phyloP scores from a whole-genome alignment of 2,329 filamentous ascomycete genomes.

The Metarhizium humberi region DNA sequence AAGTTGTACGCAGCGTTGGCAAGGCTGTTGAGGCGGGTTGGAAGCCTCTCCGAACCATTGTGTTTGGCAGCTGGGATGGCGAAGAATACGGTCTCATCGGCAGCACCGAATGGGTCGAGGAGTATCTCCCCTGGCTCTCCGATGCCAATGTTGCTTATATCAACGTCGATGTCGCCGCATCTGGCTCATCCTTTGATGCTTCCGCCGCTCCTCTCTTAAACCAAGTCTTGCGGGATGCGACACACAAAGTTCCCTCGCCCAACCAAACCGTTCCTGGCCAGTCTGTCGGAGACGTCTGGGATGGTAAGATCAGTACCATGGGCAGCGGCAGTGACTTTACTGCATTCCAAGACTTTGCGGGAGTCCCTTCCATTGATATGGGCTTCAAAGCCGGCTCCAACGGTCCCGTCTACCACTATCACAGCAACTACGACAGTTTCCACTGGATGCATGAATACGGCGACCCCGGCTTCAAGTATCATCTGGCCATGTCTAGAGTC shows the following conservation, averaged over 20 bases:
- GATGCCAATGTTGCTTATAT: constrained; percentile 69
- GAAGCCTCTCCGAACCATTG: constrained; percentile 71
- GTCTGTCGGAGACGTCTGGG: constrained; percentile 62
- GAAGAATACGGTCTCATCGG: constrained; percentile 83
- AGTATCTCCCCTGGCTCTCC: constrained; percentile 73
- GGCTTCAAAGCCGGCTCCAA: constrained; percentile 38
- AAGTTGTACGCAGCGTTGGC: constrained; percentile 68
- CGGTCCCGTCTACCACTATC: constrained; percentile 67
- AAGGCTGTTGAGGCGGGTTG: constrained; percentile 52
- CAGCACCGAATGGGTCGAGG: constrained; percentile 88
- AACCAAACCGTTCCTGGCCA: constrained; percentile 68
- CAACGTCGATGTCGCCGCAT: constrained; percentile 71
- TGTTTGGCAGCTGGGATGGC: constrained; percentile 77
- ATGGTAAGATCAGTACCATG: constrained; percentile 52
- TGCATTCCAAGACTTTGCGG: constrained; percentile 64
- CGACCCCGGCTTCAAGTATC: constrained; percentile 59
- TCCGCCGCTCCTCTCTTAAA: constrained; percentile 69
- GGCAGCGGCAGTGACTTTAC: constrained; percentile 68
- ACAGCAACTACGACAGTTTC: constrained; percentile 86
- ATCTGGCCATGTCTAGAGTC: constrained; percentile 57
- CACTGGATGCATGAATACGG: constrained; percentile 80
- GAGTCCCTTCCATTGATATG: constrained; percentile 56
- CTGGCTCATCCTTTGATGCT: constrained; percentile 53
- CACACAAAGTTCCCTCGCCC: constrained; percentile 54
- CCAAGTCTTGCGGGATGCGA: constrained; percentile 59